Conservation (phyloP, 768 basidiomycete species). For the Tylopilus subfusipes region DNA sequence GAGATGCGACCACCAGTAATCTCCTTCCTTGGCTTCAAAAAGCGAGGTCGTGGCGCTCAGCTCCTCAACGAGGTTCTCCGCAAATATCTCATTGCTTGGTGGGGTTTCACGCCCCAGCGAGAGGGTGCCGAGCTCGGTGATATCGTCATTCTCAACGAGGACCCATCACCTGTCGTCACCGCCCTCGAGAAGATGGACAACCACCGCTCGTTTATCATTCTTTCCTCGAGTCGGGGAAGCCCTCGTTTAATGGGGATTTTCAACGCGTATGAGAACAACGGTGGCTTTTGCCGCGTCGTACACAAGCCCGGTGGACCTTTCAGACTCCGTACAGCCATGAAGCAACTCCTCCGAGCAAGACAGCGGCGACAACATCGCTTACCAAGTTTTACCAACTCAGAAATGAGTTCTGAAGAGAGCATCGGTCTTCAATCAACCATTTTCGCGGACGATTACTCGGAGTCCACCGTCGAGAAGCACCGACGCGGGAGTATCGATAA, state of each 20-base stretch:
- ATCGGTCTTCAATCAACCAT: conserved; percentile 28
- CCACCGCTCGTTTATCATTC: conserved; percentile 66
- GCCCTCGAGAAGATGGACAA: conserved; percentile 58
- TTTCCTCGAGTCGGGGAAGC: conserved; percentile 69
- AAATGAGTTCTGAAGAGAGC: conserved; percentile 24
- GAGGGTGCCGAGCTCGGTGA: conserved; percentile 51
- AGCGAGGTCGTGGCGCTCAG: conserved; percentile 58
- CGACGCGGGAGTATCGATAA: conserved; percentile 34
- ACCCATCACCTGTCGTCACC: conserved; percentile 51
- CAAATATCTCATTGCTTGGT: conserved; percentile 70
- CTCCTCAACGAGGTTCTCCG: conserved; percentile 60
- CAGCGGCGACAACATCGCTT: conserved; percentile 31
- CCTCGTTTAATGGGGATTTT: conserved; percentile 58
- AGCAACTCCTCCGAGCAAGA: conserved; percentile 37
- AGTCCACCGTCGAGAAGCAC: conserved; percentile 17
- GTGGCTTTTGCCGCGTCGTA: conserved; percentile 84
- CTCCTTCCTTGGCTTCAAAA: conserved; percentile 71
- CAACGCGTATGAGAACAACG: conserved; percentile 70
- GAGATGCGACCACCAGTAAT: conserved; percentile 46
- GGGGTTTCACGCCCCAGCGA: conserved; percentile 58
- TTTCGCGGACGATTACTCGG: conserved; percentile 24
- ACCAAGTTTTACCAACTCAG: conserved; percentile 15
- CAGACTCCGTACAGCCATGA: conserved; percentile 62
- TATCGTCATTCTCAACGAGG: conserved; percentile 81
- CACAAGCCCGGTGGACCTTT: conserved; percentile 89